These are phyloP conservation scores for Jackrogersella multiformis DNA, from an alignment of 495 filamentous ascomycete genomes.

Conservation along the genomic window DNA sequence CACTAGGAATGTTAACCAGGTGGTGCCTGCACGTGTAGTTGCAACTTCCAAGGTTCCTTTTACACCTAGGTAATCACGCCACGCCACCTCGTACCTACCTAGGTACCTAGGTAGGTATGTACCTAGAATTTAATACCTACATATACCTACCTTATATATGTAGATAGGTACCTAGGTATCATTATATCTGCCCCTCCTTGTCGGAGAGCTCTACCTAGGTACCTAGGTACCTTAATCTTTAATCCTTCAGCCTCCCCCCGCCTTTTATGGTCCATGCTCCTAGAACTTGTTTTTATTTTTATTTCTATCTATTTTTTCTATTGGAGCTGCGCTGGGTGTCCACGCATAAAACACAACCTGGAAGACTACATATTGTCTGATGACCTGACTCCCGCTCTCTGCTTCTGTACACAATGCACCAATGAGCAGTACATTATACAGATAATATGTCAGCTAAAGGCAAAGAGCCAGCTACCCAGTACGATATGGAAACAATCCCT, in stretches of 20 bases:
- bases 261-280: slow-evolving; percentile 35
- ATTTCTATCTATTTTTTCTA: slow-evolving; percentile 9
- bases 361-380: not conserved
- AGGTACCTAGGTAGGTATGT: too few species aligned
- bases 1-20: too few species aligned
- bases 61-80: too few species aligned
- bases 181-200: slow-evolving; percentile 22
- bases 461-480: slow-evolving; percentile 45
- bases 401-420: slow-evolving; percentile 16
- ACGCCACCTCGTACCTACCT: too few species aligned
- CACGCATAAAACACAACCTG: not conserved
- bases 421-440: slow-evolving; percentile 5
- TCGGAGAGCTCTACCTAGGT: slow-evolving; percentile 35
- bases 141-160: too few species aligned
- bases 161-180: not conserved
- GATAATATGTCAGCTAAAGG: slow-evolving; percentile 48
- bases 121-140: too few species aligned
- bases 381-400: not conserved
- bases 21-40: not conserved
- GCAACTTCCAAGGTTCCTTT: too few species aligned
- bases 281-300: not conserved
- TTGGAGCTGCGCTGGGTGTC: slow-evolving; percentile 15
- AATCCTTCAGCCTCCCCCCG: slow-evolving; percentile 24
- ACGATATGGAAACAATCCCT: slow-evolving; percentile 13
- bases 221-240: too few species aligned